Evolutionary conservation across 2,329 filamentous ascomycete species (phyloP), one percentile per base, ranked within the genome.

Genomic region (Geosmithia putterillii): DNA sequence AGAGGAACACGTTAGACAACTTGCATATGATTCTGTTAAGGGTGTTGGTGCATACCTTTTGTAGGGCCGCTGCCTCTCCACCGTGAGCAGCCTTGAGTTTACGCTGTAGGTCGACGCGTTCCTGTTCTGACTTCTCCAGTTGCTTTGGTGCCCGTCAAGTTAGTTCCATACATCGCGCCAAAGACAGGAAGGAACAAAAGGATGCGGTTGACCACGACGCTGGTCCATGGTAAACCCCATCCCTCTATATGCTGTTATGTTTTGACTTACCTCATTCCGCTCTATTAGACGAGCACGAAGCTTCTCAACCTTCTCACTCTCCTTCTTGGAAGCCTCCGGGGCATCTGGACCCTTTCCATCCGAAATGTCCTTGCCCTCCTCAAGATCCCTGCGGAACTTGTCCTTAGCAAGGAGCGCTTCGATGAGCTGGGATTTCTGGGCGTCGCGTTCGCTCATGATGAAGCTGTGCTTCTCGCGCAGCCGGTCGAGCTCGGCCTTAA

Each of bases 401-500:
- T 81, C 76, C 55, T 80, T 80, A 48, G 71, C 69, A 39, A 81
- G 64, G 17, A 81, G 64, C 38, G 74, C 71, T 36, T 76, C 68
- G 50, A 81, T 67, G 20, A 81, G 67, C 53, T 81, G 76, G 40
- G 69, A 67, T 58, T 77, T 74, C 52, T 76, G 69, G 47, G 71
- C 65, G 43, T 79, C 74, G 41, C 67, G 64, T 54, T 80, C 74
- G 44, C 67, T 62, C 46, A 62, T 64, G 41, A 71, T 58, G 44
- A 64, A 58, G 45, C 66, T 67, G 48, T 70, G 62, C 50, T 75
- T 71, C 46, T 63, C 66, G 48, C 76, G 69, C 48, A 75, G 63
- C 22, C 66, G 63, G 42, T 76, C 69, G 32, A 81, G 67, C 53
- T 82, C 78, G 39, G 66, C 66, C 48, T 71, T 69, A 44, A 81